These are phyloP conservation scores for Magnaporthiopsis rhizophila DNA, from an alignment of 2,329 filamentous ascomycete species.

Conservation along the genomic window DNA sequence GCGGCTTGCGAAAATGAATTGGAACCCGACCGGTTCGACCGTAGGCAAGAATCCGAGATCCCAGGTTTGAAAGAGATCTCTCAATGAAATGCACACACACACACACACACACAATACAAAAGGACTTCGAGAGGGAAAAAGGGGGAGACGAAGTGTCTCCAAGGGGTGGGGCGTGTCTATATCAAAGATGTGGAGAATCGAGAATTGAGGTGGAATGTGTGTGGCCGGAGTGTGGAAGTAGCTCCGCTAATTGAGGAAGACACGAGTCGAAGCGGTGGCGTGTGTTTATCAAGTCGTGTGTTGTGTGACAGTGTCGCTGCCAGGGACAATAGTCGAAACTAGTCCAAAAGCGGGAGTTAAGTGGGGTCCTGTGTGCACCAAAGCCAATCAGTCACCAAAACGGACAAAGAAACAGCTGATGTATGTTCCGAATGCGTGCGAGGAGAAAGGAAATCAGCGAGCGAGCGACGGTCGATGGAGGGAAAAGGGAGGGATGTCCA, in stretches of 20 bases:
- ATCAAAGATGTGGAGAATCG: background rate
- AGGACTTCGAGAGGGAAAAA: background rate
- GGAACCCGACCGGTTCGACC: background rate
- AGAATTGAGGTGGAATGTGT: background rate
- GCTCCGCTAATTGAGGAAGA: background rate
- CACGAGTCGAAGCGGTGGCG: background rate
- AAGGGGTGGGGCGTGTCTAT: background rate
- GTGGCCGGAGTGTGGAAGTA: background rate
- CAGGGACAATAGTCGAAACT: background rate
- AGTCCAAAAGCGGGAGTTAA: background rate
- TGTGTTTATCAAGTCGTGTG: background rate
- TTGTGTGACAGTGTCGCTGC: background rate
- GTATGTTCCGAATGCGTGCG: background rate
- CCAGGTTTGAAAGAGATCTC: background rate
- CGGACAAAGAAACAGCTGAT: background rate
- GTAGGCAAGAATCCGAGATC: background rate
- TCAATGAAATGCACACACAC: background rate
- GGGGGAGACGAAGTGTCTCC: background rate
- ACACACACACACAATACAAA: background rate
- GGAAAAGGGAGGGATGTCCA: background rate
- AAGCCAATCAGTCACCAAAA: background rate
- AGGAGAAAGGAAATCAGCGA: background rate
- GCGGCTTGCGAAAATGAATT: background rate
- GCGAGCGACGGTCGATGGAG: background rate
- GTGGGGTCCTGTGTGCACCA: slow-evolving; percentile 1